Base-by-base conservation (phyloP, 2,329 filamentous ascomycete genomes). In the Diplodia scrobiculata region DNA sequence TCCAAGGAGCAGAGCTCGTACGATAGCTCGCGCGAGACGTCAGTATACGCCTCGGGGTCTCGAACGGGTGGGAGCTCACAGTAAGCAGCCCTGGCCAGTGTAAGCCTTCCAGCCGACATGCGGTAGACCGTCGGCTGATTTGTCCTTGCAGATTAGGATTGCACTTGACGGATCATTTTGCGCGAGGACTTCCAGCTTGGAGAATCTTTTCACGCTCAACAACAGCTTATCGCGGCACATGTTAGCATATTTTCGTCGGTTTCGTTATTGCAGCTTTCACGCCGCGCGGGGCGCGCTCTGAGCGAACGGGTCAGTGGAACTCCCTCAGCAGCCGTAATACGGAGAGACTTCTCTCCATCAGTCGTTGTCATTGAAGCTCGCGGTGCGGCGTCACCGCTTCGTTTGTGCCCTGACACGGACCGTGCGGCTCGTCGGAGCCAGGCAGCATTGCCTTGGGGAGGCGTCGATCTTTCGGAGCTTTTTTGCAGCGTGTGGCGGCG, bases 1-100 rank as follows among this genome's bases (percentile, higher is more conserved):
- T 75, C 72, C 32, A 80, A 79, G 68, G 81, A 83, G 68, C 77
- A 79, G 67, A 78, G 73, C 60, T 82, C 79, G 5, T 73, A 76
- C 54, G 72, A 74, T 48, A 79, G 76, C 34, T 79, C 79, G 36
- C 68, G 74, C 51, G 77, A 79, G 65, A 78, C 75, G 36, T 80
- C 78, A 11, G 70, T 77, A 17, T 75, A 78, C 66, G 72, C 77
- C 27, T 74, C 74, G 45, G 71, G 73, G 50, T 78, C 77, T 50
- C 74, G 72, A 53, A 73, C 72, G 36, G 77, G 77, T 50, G 76
- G 75, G 59, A 79, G 75, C 75, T 62, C 58, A 66, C 76, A 75
- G 75, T 77, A 76, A 79, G 76, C 67, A 38, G 5, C 9, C 63
- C 70, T 70, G 68, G 68, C 65, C 47, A 17, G 68, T 67, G 74